Evolutionary conservation across 371 early-diverging fungal species (phyloP).

Genomic region (Mortierella sp.): DNA sequence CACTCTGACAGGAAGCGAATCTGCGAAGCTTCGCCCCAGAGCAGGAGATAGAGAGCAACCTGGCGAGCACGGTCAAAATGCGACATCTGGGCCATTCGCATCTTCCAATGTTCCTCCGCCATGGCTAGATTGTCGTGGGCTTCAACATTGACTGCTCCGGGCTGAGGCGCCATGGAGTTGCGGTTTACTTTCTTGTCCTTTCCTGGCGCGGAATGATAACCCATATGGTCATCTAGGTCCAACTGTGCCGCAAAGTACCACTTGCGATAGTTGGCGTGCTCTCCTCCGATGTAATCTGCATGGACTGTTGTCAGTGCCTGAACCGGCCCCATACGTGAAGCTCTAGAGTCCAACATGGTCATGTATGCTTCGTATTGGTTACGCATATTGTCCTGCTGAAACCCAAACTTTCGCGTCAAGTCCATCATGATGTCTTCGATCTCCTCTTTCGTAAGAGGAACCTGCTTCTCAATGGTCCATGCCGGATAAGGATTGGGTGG

Average conservation of each 20-base stretch:
- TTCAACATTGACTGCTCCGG: slow-evolving; percentile 36
- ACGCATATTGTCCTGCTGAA: slow-evolving; percentile 82
- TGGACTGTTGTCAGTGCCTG: slow-evolving; percentile 84
- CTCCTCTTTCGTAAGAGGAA: slow-evolving; percentile 74
- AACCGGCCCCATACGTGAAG: slow-evolving; percentile 81
- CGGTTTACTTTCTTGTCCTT: slow-evolving; percentile 55
- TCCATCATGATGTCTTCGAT: slow-evolving; percentile 75
- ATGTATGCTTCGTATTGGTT: slow-evolving; percentile 84
- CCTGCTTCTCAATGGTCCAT: slow-evolving; percentile 72
- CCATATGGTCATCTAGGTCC: slow-evolving; percentile 73
- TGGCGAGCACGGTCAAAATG: slow-evolving; percentile 79
- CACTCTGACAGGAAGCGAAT: slow-evolving; percentile 84
- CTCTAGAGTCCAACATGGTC: slow-evolving; percentile 88
- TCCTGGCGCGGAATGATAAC: slow-evolving; percentile 60
- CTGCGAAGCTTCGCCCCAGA: slow-evolving; percentile 92
- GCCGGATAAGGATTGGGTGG: slow-evolving; percentile 72
- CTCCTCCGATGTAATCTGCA: slow-evolving; percentile 90
- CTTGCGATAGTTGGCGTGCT: slow-evolving; percentile 85
- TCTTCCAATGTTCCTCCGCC: slow-evolving; percentile 77
- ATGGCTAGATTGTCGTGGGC: slow-evolving; percentile 49
- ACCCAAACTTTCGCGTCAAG: slow-evolving; percentile 78
- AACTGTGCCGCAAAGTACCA: slow-evolving; percentile 90
- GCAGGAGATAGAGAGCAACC: slow-evolving; percentile 80
- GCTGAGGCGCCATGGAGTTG: slow-evolving; percentile 41
- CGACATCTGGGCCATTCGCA: slow-evolving; percentile 78